phyloP scores from a whole-genome alignment of 2,329 filamentous ascomycete species.

The Aspergillus sclerotialis region DNA sequence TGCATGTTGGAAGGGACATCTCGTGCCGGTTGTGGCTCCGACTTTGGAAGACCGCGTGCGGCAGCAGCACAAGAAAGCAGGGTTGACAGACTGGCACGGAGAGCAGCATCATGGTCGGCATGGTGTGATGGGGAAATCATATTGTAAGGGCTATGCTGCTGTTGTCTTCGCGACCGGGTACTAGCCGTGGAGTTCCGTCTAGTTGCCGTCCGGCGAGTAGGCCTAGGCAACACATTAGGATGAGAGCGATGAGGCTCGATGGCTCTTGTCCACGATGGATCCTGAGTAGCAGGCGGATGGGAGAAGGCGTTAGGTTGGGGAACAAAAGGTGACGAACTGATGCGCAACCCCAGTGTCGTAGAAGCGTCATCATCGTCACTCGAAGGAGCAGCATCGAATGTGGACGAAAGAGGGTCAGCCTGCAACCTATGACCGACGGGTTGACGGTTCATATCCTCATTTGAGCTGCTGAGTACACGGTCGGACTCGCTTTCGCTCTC shows the following conservation, averaged over 20 bases:
- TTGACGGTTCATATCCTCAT: conserved; percentile 46
- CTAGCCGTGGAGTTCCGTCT: conserved; percentile 34
- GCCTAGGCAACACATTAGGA: conserved; percentile 36
- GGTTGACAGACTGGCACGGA: conserved; percentile 89
- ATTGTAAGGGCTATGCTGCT: conserved; percentile 54
- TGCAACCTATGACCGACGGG: conserved; percentile 16
- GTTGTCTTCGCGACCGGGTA: conserved; percentile 24
- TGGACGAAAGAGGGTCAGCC: conserved; percentile 15
- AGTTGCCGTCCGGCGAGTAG: conserved; percentile 24
- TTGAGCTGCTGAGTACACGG: conserved; percentile 57
- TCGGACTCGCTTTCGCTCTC: conserved; percentile 91
- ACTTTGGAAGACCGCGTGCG: conserved; percentile 71
- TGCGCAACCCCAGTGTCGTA: conserved; percentile 67
- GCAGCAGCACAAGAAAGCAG: conserved; percentile 91
- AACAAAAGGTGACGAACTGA: conserved; percentile 56
- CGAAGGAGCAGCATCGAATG: conserved; percentile 25
- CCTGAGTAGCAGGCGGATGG: conserved; percentile 60
- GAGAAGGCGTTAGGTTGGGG: conserved; percentile 91
- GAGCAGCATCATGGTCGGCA: conserved; percentile 84
- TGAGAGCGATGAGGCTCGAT: conserved; percentile 46
- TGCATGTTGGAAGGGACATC: conserved; percentile 29
- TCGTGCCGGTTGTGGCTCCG: conserved; percentile 23
- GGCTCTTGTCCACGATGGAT: conserved; percentile 27
- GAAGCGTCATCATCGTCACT: conserved; percentile 65
- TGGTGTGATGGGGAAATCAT: conserved; percentile 69